These are phyloP conservation scores for Vigna unguiculata DNA, from an alignment of 306 rosid species.

Conservation along the genomic window DNA sequence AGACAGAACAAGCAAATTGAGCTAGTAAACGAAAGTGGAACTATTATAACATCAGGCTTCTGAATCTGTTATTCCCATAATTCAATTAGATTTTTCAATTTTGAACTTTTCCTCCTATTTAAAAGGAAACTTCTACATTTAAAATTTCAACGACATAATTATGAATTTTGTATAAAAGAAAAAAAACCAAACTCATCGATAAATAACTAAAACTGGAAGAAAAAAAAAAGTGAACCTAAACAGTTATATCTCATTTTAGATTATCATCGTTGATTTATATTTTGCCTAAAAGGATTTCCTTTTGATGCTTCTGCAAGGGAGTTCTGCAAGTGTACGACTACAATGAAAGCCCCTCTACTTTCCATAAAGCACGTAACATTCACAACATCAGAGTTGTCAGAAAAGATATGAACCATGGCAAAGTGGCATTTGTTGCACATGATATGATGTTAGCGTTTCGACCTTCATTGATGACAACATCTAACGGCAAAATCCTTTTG, in stretches of 20 bases:
- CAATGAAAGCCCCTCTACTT: conserved; percentile 35
- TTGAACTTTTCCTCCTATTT: background rate
- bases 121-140: background rate
- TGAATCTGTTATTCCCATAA: background rate
- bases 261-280: conserved; percentile 27
- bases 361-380: conserved; percentile 42
- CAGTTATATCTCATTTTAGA: conserved; percentile 17
- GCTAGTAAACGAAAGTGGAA: background rate
- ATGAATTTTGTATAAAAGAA: background rate
- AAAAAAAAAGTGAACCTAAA: conserved; percentile 7
- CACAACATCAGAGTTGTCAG: conserved; percentile 39
- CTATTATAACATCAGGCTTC: background rate
- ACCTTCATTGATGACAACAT: conserved; percentile 36
- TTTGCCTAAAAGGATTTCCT: conserved; percentile 16
- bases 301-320: conserved; percentile 24
- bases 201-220: background rate
- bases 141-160: background rate
- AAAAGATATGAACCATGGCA: conserved; percentile 40
- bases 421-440: conserved; percentile 43
- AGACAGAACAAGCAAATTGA: no score
- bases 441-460: conserved; percentile 40
- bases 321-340: background rate
- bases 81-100: background rate
- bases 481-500: conserved; percentile 42
- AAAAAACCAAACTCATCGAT: background rate